Percentiles rank a stretch among this genome's conserved stretches.
Conservation (phyloP, 495 filamentous ascomycete species). For the Elasticomyces elasticus region DNA sequence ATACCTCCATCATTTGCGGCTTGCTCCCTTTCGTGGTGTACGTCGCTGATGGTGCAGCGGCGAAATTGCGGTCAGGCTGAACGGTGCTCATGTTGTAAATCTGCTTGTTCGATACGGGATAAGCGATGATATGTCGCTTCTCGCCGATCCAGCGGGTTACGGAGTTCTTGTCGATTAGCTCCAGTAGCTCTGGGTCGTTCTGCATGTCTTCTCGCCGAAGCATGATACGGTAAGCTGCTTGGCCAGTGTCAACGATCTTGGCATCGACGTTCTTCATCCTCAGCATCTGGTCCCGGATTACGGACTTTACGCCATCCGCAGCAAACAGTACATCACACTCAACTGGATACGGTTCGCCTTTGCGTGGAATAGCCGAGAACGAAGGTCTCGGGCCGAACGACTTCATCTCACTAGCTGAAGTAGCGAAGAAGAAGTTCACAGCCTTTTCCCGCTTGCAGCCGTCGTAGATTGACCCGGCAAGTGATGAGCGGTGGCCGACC, state of each 20-base stretch:
- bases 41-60: constrained; percentile 58
- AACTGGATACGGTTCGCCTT: constrained; percentile 42
- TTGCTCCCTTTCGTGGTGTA: constrained; percentile 70
- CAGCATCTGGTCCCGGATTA: constrained; percentile 54
- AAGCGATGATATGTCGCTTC: constrained; percentile 73
- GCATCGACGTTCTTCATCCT: constrained; percentile 42
- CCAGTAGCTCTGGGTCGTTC: constrained; percentile 56
- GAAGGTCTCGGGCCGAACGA: constrained; percentile 46
- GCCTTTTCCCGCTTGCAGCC: constrained; percentile 53
- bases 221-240: constrained; percentile 83
- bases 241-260: constrained; percentile 58
- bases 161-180: constrained; percentile 53
- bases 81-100: constrained; percentile 72
- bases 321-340: constrained; percentile 61
- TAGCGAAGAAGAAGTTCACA: constrained; percentile 62
- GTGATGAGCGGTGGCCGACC: constrained; percentile 64
- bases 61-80: constrained; percentile 66
- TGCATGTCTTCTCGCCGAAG: constrained; percentile 57
- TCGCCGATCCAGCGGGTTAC: constrained; percentile 72
- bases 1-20: constrained; percentile 54
- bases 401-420: constrained; percentile 41
- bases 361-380: constrained; percentile 49
- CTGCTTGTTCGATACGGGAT: constrained; percentile 60
- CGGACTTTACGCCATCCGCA: constrained; percentile 64
- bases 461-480: constrained; percentile 59